Evolutionary conservation across 2,329 filamentous ascomycete genomes (phyloP), one percentile per base, ranked within the genome.

Genomic region (Trichoderma gracile): DNA sequence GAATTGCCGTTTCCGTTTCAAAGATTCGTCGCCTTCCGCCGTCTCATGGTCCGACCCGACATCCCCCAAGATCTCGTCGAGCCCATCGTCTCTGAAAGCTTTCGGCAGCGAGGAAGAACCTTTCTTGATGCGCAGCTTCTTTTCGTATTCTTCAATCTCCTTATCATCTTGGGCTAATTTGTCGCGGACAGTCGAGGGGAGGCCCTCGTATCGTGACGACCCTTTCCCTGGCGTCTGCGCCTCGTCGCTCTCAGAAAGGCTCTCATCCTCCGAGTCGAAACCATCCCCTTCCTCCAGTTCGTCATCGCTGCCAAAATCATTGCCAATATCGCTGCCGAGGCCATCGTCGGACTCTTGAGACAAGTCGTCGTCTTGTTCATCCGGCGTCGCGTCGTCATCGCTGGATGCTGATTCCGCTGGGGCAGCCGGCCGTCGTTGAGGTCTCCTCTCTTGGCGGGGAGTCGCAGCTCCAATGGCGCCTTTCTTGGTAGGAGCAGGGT

Each of bases 121-220:
- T 73, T 89, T 91, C 68, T 84, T 88, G 40, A 97, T 83, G 0
- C 95, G 94, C 3, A 99, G 79, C 72, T 91, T 96, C 75, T 89
- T 93, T 78, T 99, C 95, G 38, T 97, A 80, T 3, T 88, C 88
- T 21, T 89, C 89, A 69, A 99, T 98, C 70, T 97, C 92, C 2
- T 88, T 91, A 72, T 98, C 93, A 65, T 99, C 94, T 67, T 91
- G 82, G 0, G 86, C 88, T 5, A 97, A 79, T 69, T 84, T 72
- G 83, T 86, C n/a, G 87, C 73, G 21, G 68, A 68, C 60, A 1
- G 66, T 59, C 38, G 67, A 70, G 17, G 73, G 58, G 14, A 71
- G 21, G 1, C 66, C 50, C 7, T 61, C 53, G 21, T 53, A 53
- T 23, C 43, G 43, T 14, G 52, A 54, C 12, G 40, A 43, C 6